These are phyloP conservation scores for Aspergillus niger DNA, from an alignment of 2,329 filamentous ascomycete genomes.

Conservation along the genomic window DNA sequence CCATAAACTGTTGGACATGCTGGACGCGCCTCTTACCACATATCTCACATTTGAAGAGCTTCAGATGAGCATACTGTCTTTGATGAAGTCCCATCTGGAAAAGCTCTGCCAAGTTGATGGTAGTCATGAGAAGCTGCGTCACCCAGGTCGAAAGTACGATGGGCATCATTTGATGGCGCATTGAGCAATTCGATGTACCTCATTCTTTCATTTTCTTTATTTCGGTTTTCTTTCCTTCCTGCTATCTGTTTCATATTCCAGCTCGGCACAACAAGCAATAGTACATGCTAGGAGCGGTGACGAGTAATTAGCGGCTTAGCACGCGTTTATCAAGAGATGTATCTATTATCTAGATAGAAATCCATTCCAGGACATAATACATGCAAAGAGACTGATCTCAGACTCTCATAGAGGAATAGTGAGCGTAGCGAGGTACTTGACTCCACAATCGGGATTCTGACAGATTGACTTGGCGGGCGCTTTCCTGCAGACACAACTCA, in stretches of 20 bases:
- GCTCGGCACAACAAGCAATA: not conserved
- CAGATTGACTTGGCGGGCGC: not conserved
- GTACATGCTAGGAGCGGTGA: not conserved
- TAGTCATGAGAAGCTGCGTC: not conserved
- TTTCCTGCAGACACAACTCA: not conserved
- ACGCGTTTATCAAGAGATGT: not conserved
- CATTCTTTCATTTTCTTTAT: not conserved
- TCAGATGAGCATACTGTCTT: conserved; percentile 33
- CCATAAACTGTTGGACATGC: conserved; percentile 52
- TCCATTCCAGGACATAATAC: too few species aligned
- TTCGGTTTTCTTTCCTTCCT: not conserved
- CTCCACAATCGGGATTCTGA: not conserved
- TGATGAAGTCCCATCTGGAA: conserved; percentile 37
- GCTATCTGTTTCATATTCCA: not conserved
- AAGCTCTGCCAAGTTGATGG: conserved; percentile 21
- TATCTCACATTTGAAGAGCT: conserved; percentile 44
- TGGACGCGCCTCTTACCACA: conserved; percentile 46
- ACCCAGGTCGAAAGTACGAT: not conserved
- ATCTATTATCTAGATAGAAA: not conserved
- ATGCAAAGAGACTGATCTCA: too few species aligned
- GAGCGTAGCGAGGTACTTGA: not conserved
- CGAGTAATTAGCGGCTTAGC: not conserved
- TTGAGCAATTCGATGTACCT: not conserved
- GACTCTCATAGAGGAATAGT: too few species aligned
- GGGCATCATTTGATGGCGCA: not conserved